Evolutionary conservation across 345 rosid species (phyloP), one percentile per base, ranked within the genome.

Genomic region (Clarkia xantiana): DNA sequence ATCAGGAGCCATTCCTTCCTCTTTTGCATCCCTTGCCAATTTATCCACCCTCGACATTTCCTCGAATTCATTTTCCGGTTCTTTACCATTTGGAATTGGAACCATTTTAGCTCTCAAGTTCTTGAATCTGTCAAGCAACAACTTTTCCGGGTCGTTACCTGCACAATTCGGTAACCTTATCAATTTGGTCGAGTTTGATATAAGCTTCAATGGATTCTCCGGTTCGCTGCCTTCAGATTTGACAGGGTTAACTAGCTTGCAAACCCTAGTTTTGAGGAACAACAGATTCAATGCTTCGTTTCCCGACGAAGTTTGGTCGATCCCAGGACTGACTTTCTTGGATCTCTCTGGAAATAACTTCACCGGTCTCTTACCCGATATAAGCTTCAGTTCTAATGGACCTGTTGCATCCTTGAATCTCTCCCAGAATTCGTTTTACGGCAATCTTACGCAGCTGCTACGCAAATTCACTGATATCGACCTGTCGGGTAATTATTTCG

Each of bases 261-360:
- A 71, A 62, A 49, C 61, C 55, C 71, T 86, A 42, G 78, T 68
- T 66, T 63, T 91, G 49, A 65, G 69, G 67, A 49, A 60, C 48
- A 81, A 76, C 59, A 54, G 40, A 57, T 75, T 87, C 64, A 49
- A 50, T n/a, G 96, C 90, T 62, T 45, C 11, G 40, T 55, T 82
- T 54, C 82, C 96, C 29, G 56, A 54, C 29, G 64, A 25, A 44
- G 61, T 70, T 47, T 84, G 93, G 93, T 73, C 79, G 44, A 20
- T 84, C 56, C 79, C 93, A 0, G 67, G 54, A 13, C 58, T 91
- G 62, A 60, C 14, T 56, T 15, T 81, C 47, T 79, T 91, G 40
- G 96, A 86, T 57, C 51, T 83, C 45, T 79, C 98, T 13, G 62
- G 67, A 59, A 91, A 91, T 62, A 81, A 86, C 61, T 86, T 91